A percentile compares a stretch with the other conserved stretches of the same genome.
These are phyloP conservation scores for Diaporthe sp. DNA, from an alignment of 2,329 filamentous ascomycete genomes.

Conservation along the genomic window DNA sequence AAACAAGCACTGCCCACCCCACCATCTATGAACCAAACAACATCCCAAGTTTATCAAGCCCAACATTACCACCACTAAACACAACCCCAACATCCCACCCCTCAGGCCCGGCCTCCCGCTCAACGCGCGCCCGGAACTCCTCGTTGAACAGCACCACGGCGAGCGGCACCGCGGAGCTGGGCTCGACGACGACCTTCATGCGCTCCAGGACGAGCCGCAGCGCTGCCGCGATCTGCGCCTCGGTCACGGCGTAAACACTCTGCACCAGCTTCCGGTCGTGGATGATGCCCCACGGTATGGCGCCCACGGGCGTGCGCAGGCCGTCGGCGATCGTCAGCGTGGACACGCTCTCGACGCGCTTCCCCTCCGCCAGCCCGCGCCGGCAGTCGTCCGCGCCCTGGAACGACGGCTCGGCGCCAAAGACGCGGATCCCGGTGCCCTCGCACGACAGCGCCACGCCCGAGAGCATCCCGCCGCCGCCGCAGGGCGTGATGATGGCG, in stretches of 20 bases:
- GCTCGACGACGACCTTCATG: constrained; percentile 92
- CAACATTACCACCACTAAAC: constrained; percentile 73
- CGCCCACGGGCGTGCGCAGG: constrained; percentile 84
- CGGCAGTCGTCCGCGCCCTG: constrained; percentile 88
- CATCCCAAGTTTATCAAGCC: constrained; percentile 65
- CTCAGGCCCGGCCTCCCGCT: constrained; percentile 76
- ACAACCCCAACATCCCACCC: constrained; percentile 80
- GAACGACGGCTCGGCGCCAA: constrained; percentile 87
- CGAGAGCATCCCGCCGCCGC: constrained; percentile 89
- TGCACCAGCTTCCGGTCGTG: constrained; percentile 77
- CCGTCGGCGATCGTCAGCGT: constrained; percentile 91
- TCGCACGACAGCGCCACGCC: constrained; percentile 84
- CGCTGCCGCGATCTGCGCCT: constrained; percentile 84
- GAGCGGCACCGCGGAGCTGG: constrained; percentile 85
- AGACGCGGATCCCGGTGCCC: constrained; percentile 80
- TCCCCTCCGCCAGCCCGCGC: constrained; percentile 75
- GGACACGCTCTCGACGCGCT: constrained; percentile 76
- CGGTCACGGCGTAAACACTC: constrained; percentile 79
- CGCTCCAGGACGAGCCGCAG: constrained; percentile 86
- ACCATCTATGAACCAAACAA: constrained; percentile 56
- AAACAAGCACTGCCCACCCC: not conserved
- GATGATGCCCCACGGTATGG: constrained; percentile 82
- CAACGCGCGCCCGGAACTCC: constrained; percentile 80
- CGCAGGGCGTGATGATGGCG: constrained; percentile 85
- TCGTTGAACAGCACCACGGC: constrained; percentile 89